phyloP scores from a whole-genome alignment of 2,329 filamentous ascomycete species.

The Phialemonium atrogriseum region DNA sequence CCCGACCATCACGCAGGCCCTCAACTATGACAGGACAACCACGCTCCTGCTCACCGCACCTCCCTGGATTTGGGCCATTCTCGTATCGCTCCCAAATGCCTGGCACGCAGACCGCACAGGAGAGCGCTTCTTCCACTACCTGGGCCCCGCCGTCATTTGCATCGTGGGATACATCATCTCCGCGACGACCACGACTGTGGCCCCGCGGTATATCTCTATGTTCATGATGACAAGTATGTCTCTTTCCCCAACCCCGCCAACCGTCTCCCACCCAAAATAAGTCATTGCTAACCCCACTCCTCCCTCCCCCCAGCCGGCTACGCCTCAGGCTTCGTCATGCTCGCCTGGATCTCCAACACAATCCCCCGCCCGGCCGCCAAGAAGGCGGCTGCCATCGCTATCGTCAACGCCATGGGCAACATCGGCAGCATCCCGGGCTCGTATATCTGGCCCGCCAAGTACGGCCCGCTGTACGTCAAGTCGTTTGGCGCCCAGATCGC shows the following conservation, averaged over 20 bases:
- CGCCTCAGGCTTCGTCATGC: not conserved
- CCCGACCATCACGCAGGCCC: constrained; percentile 18
- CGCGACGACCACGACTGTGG: constrained; percentile 8
- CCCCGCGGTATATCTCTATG: constrained; percentile 24
- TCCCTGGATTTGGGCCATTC: constrained; percentile 18
- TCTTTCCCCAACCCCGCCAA: no score
- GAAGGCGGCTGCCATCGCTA: constrained; percentile 2
- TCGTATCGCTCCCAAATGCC: constrained; percentile 21
- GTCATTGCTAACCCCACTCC: no score
- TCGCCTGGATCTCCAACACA: constrained; percentile 1
- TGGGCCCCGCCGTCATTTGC: constrained; percentile 12
- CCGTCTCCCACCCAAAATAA: no score
- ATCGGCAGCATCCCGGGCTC: constrained; percentile 1
- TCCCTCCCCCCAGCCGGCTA: constrained; percentile 1
- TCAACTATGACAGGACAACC: constrained; percentile 13
- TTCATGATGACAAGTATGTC: no score
- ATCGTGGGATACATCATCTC: constrained; percentile 18
- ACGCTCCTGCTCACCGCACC: constrained; percentile 21
- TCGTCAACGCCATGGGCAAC: constrained; percentile 4
- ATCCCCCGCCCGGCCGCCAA: constrained; percentile 4
- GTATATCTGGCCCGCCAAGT: not conserved
- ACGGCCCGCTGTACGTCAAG: constrained; percentile 2
- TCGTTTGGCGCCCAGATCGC: constrained; percentile 3
- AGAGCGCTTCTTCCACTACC: constrained; percentile 30
- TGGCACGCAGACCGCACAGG: constrained; percentile 27